These are phyloP conservation scores for Smittium culicis DNA, from an alignment of 371 early-diverging fungal genomes.

Conservation along the genomic window DNA sequence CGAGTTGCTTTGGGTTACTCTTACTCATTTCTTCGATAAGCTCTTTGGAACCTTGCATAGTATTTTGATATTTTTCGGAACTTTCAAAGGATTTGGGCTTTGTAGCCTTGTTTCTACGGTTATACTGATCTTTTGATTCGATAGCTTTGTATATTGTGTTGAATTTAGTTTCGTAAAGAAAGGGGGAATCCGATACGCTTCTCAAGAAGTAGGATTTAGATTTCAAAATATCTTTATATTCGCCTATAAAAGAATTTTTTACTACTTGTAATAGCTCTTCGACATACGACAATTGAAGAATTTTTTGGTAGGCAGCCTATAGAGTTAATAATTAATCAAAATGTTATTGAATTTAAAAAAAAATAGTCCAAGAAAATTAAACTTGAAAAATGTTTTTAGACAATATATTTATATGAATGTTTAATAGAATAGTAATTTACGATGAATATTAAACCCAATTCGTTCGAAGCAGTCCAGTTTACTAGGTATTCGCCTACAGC, in stretches of 20 bases:
- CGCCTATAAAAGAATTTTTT: constrained; percentile 26
- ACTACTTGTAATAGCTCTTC: constrained; percentile 65
- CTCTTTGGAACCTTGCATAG: constrained; percentile 46
- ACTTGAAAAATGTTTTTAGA: too few relatives aligned
- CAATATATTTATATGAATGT: too few relatives aligned
- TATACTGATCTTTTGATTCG: constrained; percentile 21
- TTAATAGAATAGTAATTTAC: too few relatives aligned
- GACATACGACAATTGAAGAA: constrained; percentile 67
- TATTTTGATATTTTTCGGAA: constrained; percentile 60
- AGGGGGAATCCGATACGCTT: constrained; percentile 17
- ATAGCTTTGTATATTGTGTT: constrained; percentile 28
- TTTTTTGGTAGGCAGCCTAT: constrained; percentile 75
- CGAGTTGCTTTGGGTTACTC: constrained; percentile 14
- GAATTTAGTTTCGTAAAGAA: constrained; percentile 35
- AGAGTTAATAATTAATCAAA: background rate
- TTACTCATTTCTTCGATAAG: constrained; percentile 48
- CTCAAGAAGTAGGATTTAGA: constrained; percentile 14
- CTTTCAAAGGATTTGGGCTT: constrained; percentile 71
- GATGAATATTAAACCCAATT: constrained; percentile 75
- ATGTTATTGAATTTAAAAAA: background rate
- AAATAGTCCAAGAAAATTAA: constrained; percentile 8
- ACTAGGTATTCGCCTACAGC: constrained; percentile 46
- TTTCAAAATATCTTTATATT: background rate
- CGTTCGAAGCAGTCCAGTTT: constrained; percentile 76
- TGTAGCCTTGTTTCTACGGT: constrained; percentile 15